Evolutionary conservation across 345 rosid genomes (phyloP), one percentile per base, ranked within the genome.

Genomic region (Hibiscus syriacus): DNA sequence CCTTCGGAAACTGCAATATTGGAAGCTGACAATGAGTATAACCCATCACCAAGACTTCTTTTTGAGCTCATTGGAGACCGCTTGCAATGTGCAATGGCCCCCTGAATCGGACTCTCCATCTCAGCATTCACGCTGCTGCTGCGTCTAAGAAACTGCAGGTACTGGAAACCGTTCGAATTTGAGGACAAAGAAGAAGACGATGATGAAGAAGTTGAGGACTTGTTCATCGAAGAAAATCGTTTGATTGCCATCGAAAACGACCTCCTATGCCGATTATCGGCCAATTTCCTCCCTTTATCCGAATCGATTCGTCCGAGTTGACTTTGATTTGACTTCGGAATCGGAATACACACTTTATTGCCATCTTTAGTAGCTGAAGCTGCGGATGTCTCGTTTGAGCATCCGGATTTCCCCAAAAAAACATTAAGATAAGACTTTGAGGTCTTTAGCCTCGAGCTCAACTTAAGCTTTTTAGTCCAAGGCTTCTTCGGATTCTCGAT

Each of bases 1-100:
- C 80, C 90, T 55, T 88, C 84, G 32, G 71, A 66, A 14, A 64
- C 74, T 23, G 80, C 75, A 20, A 79, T 52, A 68, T 70, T 84
- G 46, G 93, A 78, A 77, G 82, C 71, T 50, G 94, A 78, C 48
- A 34, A 34, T 34, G 38, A 34, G 38, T 34, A 34, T 0, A 34
- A 34, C 38, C 38, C 38, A 34, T 34, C 10, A 43, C 5, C 48
- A 43, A 43, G 1, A 2, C n/a, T 13, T n/a, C 13, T 43, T 86
- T 78, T 60, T 82, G 85, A 56, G 29, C 16, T 11, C n/a, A 43
- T 43, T 11, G 27, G 63, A 69, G 98, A 88, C 75, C 78, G 83
- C 75, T 88, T 93, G 82, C 98, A 93, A 67, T 90, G 92, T 66
- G 93, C 85, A 61, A 93, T 93, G 57, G 98, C 98, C 79, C 94